Evolutionary conservation across 306 rosid species (phyloP), one percentile per base, ranked within the genome.

Genomic region (Cyamopsis tetragonoloba): DNA sequence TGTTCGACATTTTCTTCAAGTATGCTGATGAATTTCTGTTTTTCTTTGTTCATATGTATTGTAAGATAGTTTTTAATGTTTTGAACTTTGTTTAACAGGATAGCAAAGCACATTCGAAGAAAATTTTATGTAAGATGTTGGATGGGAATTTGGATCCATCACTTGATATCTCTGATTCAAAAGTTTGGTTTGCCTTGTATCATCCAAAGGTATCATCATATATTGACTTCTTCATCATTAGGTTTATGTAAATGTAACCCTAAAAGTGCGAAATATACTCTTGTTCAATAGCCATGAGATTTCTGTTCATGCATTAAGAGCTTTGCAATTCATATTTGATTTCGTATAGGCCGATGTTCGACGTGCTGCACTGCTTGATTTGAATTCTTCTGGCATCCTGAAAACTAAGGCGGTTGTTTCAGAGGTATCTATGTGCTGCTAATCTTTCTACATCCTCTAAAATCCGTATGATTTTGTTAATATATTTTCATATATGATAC

Each of bases 131-230:
- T 54, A 84, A 82, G 74, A 57, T 84, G 68, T 73, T 92, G 82
- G 96, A 87, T 72, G 90, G 85, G 42, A 80, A 84, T 76, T 49
- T 55, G 72, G 92, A 79, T 63, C 65, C 62, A 30, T 76, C 91
- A 49, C 61, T 20, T 24, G 83, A 73, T 65, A 64, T 77, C 70
- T 78, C 88, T 2, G 85, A 87, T 68, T 87, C 91, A 58, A 87
- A 82, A 68, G 41, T 92, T 73, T 89, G 88, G 95, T 86, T 92
- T 44, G 86, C 82, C 77, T 78, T 92, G 81, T 85, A 86, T 72
- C 96, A 92, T 79, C 96, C 98, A 0, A 85, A 86, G 96, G 98
- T 92, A 77, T 73, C 5, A 9, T 27, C 26, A n/a, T n/a, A n/a
- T 26, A 10, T 28, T 58, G 13, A 15, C 63, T 30, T 35, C 30